Evolutionary conservation across 257 asterid species (phyloP), one percentile per base, ranked within the genome.

Genomic region (Osmanthus fragrans): DNA sequence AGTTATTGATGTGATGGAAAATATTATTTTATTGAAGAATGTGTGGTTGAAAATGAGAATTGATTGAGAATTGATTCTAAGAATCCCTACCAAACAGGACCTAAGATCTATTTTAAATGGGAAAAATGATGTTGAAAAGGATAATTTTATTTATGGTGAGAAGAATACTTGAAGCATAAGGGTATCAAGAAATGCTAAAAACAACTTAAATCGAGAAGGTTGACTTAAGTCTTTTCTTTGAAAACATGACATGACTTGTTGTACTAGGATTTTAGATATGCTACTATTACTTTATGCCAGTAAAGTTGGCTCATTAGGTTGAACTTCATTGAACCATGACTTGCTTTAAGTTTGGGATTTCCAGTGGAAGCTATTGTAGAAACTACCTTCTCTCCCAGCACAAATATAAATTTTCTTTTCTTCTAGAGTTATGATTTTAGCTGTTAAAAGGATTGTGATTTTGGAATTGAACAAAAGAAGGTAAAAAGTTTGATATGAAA

Each of bases 281-380:
- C 30, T 21, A 21, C 4, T n/a, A 58, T 21, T 21, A 58, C 66
- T 23, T 58, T 58, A 58, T 21, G 66, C 66, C 1, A 4, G 13
- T 58, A 58, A 21, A 7, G 32, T 58, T 21, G 66, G 66, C 66
- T 58, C 16, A 23, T 58, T 23, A n/a, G 66, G 32, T 58, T 58
- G 66, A 58, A 23, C 32, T 21, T 58, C 29, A n/a, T 58, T 58
- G 66, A 58, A 58, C 30, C 29, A 56, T 75, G 71, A 75, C 32
- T 70, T 75, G 54, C 60, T 58, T 23, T 72, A 54, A 37, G 64
- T 65, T 71, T 13, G 21, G 45, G 82, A 70, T 18, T 45, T 63
- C 69, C 37, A 27, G 37, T 77, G 73, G 29, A 73, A 40, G 58
- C 34, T 67, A 8, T 58, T 15, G 70, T 45, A 40, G 9, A 45